A percentile compares a stretch with the other conserved stretches of the same genome.
phyloP scores from a whole-genome alignment of 1,284 basidiomycete genomes.

The Microbotryum lychnidis-dioicae region DNA sequence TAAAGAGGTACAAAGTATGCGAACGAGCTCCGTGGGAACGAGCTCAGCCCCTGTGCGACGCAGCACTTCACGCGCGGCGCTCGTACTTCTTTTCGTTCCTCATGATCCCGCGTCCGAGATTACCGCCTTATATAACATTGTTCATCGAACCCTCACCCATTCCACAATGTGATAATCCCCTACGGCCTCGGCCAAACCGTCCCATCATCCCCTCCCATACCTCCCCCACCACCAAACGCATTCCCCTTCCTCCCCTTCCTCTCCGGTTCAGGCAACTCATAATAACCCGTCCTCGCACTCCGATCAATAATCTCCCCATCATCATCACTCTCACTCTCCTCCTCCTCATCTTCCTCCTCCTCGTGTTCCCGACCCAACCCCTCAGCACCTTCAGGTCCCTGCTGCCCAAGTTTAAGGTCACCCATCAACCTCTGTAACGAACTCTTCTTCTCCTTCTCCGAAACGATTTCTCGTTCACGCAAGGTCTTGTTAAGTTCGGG shows the following conservation, averaged over 20 bases:
- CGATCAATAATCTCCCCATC: slow-evolving; percentile 44
- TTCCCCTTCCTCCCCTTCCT: slow-evolving; percentile 8
- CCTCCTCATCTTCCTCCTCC: slow-evolving; percentile 51
- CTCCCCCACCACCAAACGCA: neutral
- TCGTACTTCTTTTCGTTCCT: no score
- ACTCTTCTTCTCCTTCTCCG: slow-evolving; percentile 43
- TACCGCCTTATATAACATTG: no score
- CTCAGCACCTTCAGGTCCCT: slow-evolving; percentile 40
- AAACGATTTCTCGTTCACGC: slow-evolving; percentile 39
- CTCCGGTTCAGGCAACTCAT: slow-evolving; percentile 16
- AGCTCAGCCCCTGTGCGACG: no score
- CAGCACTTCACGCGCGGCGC: no score
- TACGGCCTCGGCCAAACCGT: slow-evolving; percentile 24
- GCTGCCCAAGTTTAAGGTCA: slow-evolving; percentile 59
- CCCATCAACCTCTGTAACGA: slow-evolving; percentile 74
- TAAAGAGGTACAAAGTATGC: no score
- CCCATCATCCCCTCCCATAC: slow-evolving; percentile 16
- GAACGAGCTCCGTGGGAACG: no score
- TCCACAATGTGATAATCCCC: no score
- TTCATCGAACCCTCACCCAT: no score
- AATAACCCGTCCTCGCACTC: slow-evolving; percentile 29
- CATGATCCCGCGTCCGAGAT: no score
- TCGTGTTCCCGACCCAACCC: slow-evolving; percentile 45
- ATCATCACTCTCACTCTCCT: slow-evolving; percentile 41
- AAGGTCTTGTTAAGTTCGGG: slow-evolving; percentile 73